These are phyloP conservation scores for Thermoascus crustaceus DNA, from an alignment of 2,329 filamentous ascomycete genomes.

Conservation along the genomic window DNA sequence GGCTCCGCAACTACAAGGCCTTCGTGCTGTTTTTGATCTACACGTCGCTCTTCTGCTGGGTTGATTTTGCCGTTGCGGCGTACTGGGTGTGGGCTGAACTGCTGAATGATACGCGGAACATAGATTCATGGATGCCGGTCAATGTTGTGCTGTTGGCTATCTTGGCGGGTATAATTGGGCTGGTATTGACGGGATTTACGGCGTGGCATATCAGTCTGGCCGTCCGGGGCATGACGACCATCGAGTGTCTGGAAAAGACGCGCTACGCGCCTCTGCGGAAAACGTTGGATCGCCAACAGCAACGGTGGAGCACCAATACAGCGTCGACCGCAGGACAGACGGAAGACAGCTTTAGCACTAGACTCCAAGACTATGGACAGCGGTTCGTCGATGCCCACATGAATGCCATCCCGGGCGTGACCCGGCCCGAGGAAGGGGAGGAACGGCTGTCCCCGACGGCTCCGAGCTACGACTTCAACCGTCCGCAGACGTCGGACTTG, in stretches of 20 bases:
- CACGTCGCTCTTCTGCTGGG: constrained; percentile 75
- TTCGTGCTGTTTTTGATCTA: constrained; percentile 91
- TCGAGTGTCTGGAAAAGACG: constrained; percentile 93
- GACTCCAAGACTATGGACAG: constrained; percentile 56
- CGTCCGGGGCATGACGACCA: constrained; percentile 75
- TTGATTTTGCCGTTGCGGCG: constrained; percentile 66
- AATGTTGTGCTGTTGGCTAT: constrained; percentile 87
- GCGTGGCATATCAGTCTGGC: constrained; percentile 84
- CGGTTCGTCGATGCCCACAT: constrained; percentile 75
- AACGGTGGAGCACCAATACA: constrained; percentile 38
- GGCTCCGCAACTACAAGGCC: constrained; percentile 88
- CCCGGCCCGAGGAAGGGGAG: constrained; percentile 74
- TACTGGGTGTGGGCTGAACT: constrained; percentile 83
- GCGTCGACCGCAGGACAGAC: constrained; percentile 14
- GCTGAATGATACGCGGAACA: constrained; percentile 58
- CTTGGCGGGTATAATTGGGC: constrained; percentile 78
- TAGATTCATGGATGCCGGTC: constrained; percentile 72
- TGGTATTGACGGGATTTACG: constrained; percentile 85
- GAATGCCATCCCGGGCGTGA: constrained; percentile 71
- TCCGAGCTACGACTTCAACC: constrained; percentile 3
- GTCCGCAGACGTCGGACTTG: neutral
- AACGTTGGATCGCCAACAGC: constrained; percentile 57
- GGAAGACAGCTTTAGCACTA: constrained; percentile 29
- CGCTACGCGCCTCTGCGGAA: constrained; percentile 75
- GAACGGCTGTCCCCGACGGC: constrained; percentile 37